These are phyloP conservation scores for Colletotrichum paranaense DNA, from an alignment of 2,329 filamentous ascomycete species.

Conservation along the genomic window DNA sequence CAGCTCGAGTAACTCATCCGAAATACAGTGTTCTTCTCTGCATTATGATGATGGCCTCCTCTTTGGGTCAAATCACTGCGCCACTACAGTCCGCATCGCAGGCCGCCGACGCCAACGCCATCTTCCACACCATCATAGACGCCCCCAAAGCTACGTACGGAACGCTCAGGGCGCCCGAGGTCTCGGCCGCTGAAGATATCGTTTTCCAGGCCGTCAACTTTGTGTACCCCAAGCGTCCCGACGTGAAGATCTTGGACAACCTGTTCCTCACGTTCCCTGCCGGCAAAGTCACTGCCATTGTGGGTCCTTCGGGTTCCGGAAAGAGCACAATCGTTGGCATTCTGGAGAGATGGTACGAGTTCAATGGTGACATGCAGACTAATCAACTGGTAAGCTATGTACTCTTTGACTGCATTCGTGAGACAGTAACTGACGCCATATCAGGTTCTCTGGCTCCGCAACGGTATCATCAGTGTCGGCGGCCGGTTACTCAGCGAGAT, in stretches of 20 bases:
- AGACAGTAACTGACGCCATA: conserved; percentile 54
- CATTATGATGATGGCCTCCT: conserved; percentile 44
- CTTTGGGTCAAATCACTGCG: conserved; percentile 46
- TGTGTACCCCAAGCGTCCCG: conserved; percentile 48
- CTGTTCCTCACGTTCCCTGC: conserved; percentile 48
- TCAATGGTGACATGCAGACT: conserved; percentile 25
- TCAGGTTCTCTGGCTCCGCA: conserved; percentile 51
- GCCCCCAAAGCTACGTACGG: conserved; percentile 52
- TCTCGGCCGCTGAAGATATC: conserved; percentile 64
- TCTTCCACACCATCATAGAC: conserved; percentile 56
- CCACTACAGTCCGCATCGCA: conserved; percentile 48
- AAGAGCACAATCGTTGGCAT: conserved; percentile 54
- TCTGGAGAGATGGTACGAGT: conserved; percentile 52
- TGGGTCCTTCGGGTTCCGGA: conserved; percentile 51
- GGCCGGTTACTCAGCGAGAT: conserved; percentile 67
- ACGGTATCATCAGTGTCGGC: conserved; percentile 34
- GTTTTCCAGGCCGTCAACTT: conserved; percentile 45
- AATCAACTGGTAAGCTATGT: conserved; percentile 67
- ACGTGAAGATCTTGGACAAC: conserved; percentile 46
- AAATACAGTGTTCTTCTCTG: conserved; percentile 37
- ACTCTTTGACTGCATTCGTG: conserved; percentile 81
- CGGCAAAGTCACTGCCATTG: conserved; percentile 44
- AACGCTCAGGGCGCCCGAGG: conserved; percentile 60
- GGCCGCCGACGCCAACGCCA: conserved; percentile 48
- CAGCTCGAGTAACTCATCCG: background rate